Base-by-base conservation (phyloP, 352 stramenopile genomes). In the Phytophthora hibernalis region DNA sequence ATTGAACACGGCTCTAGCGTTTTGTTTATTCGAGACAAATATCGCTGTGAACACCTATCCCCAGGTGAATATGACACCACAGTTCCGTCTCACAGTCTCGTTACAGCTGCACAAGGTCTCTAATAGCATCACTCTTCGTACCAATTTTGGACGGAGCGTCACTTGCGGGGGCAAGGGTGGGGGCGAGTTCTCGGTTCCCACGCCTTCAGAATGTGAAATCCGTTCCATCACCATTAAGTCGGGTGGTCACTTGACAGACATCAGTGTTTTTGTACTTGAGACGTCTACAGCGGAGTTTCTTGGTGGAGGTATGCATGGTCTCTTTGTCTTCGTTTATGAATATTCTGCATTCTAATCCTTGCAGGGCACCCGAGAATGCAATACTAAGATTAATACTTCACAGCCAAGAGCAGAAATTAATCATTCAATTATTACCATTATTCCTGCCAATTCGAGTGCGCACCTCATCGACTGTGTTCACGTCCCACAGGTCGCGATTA, bases 211-310 rank as follows among this genome's bases (percentile, higher is more conserved):
- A 0, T 77, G 71, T n/a, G 74, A 91, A 37, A 78, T 94, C 31
- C 87, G 87, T 3, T 76, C 73, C 0, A 79, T 96, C 48, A 38
- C 61, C 5, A 91, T 92, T 48, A 79, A 82, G 4, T 50, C 82
- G 20, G 82, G 83, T n/a, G 84, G 90, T 45, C 87, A 96, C 42
- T 75, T 96, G 67, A 76, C 78, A 12, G 68, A 92, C 48, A 31
- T 76, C 0, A 54, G 80, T 5, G 84, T 57, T 0, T 96, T 92
- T 61, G 73, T 89, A 15, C 42, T 68, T 8, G 68, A 78, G 5
- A 33, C 44, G 13, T 53, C 64, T 43, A 10, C 61, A 7, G 12
- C 55, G 21, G 68, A 65, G 11, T 24, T 42, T 35, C 42, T 65
- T 28, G 16, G n/a, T 13, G 66, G 68, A 71, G 62, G 71, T 80